A percentile compares a stretch with the other conserved stretches of the same genome.
phyloP scores from a whole-genome alignment of 257 asterid species.

The Nyctanthes arbortristis region DNA sequence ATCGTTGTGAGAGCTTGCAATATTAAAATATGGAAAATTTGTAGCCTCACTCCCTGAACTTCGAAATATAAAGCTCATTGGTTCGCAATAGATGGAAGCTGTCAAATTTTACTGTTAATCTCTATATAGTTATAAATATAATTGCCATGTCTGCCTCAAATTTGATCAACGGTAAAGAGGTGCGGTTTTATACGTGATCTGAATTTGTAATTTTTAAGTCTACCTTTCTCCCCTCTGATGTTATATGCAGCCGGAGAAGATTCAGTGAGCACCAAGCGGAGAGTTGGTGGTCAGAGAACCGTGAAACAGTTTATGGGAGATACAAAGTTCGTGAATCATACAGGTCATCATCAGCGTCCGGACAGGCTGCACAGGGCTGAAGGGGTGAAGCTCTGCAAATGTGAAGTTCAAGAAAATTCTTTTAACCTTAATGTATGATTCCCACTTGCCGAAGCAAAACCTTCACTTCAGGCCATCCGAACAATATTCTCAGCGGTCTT shows the following conservation, averaged over 20 bases:
- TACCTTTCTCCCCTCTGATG: neutral
- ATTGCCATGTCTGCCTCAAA: neutral
- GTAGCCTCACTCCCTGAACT: neutral
- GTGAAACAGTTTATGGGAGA: slow-evolving; percentile 80
- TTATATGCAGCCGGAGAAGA: slow-evolving; percentile 73
- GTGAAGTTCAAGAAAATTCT: slow-evolving; percentile 24
- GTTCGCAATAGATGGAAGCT: neutral
- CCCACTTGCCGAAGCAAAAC: slow-evolving; percentile 29
- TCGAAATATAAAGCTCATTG: neutral
- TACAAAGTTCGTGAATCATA: slow-evolving; percentile 89
- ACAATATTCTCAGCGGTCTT: neutral
- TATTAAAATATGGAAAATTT: neutral
- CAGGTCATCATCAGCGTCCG: slow-evolving; percentile 67
- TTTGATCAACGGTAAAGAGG: neutral
- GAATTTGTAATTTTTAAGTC: neutral
- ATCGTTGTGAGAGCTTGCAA: neutral
- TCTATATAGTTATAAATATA: neutral
- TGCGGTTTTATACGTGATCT: neutral
- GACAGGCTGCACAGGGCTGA: slow-evolving; percentile 72
- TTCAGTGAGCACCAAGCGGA: slow-evolving; percentile 99
- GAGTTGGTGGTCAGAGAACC: slow-evolving; percentile 98
- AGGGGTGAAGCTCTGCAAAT: slow-evolving; percentile 72
- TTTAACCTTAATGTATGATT: slow-evolving; percentile 26
- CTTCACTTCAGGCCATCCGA: slow-evolving; percentile 16
- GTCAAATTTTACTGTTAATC: neutral